Base-by-base conservation (phyloP, 208 protist species). In the Angomonas deanei region DNA sequence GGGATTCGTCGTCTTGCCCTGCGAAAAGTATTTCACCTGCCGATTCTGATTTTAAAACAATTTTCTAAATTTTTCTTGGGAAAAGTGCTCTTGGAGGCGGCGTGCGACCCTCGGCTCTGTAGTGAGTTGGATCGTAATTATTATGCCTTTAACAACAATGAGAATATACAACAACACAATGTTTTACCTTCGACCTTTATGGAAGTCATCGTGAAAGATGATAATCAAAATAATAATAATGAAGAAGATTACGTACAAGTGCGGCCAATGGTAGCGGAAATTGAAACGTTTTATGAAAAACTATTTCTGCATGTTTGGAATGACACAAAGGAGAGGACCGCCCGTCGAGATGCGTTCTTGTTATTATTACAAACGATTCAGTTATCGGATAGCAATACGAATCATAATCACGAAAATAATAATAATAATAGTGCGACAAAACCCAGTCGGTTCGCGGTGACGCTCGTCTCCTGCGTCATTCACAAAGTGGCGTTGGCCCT, bases 1-100 rank as follows among this genome's bases (percentile, higher is more conserved):
- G 84, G 82, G 4, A 72, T 96, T 6, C 84, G 90, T 24, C 87
- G 88, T 53, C 60, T 88, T 23, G 85, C 67, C 2, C 67, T 96
- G 48, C 76, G 68, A 2, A 72, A 75, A 0, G 28, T 92, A 42
- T 93, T 83, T 84, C 63, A 49, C 3, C 54, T 92, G 59, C 77
- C 74, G n/a, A 23, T 47, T 24, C 26, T 69, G 13, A 65, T 91
- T 10, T 65, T 91, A 36, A 56, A 58, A 13, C 60, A 66, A 13
- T 78, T 96, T 49, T 86, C 84, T 11, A 50, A 19, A 10, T 89
- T 93, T 68, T 66, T 96, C 30, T 92, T 80, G 62, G 68, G 68
- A 8, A 61, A 78, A 64, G 68, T 61, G 1, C 69, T 95, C 38
- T 65, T 72, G 33, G 78, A 64, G 32, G 68, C 86, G 15, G 58